Conservation (phyloP, 1,284 basidiomycete species). For the Fomitopsis pinicola region DNA sequence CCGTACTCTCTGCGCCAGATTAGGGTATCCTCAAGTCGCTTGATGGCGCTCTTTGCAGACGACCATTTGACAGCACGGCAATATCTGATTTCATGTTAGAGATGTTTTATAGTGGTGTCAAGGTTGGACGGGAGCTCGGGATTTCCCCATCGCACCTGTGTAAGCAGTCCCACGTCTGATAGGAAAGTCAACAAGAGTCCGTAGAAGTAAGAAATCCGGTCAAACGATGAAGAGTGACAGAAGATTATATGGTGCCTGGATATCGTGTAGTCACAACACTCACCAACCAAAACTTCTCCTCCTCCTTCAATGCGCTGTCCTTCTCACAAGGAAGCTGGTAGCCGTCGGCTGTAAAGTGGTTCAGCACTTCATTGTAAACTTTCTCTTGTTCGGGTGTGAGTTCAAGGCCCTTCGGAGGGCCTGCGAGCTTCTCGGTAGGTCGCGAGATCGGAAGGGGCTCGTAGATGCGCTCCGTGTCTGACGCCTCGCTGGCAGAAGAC, state of each 20-base stretch:
- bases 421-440: conserved; percentile 13
- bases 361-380: conserved; percentile 51
- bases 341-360: conserved; percentile 48
- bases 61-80: conserved; percentile 73
- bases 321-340: conserved; percentile 52
- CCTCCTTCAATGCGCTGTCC: conserved; percentile 49
- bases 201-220: not conserved
- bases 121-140: not conserved
- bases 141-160: conserved; percentile 40
- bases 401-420: conserved; percentile 13
- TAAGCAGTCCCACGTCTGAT: conserved; percentile 62
- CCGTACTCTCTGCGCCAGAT: conserved; percentile 75
- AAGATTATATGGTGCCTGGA: not conserved
- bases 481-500: not conserved
- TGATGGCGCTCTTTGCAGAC: conserved; percentile 44
- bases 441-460: conserved; percentile 13
- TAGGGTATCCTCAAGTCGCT: conserved; percentile 63
- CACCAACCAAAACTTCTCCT: conserved; percentile 74
- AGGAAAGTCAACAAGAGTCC: too few species aligned
- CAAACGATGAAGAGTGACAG: not conserved
- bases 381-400: conserved; percentile 45
- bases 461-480: conserved; percentile 11
- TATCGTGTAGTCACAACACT: conserved; percentile 17
- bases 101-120: not conserved
- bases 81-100: conserved; percentile 37